A percentile compares a stretch with the other conserved stretches of the same genome.
phyloP scores from a whole-genome alignment of 768 basidiomycete genomes.

The Suillus clintonianus region DNA sequence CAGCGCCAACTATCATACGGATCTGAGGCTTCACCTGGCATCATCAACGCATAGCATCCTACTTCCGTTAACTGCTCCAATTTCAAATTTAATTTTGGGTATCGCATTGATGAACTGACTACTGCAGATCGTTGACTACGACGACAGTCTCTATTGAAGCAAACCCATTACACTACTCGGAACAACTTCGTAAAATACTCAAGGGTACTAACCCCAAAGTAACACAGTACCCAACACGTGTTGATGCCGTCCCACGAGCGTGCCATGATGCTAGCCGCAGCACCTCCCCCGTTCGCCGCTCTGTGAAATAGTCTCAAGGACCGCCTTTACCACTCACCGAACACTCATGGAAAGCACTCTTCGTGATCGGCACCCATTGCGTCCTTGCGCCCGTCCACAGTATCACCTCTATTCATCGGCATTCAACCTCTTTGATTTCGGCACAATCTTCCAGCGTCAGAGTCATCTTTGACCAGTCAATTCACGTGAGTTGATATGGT shows the following conservation, averaged over 20 bases:
- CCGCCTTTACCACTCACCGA: background rate
- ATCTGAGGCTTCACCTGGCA: too few species aligned
- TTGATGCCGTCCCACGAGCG: constrained; percentile 31
- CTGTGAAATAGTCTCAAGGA: background rate
- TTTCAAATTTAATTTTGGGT: constrained; percentile 1
- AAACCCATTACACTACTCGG: constrained; percentile 27
- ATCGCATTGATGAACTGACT: background rate
- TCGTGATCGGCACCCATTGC: background rate
- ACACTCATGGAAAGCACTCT: background rate
- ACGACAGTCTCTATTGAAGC: background rate
- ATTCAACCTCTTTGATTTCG: background rate
- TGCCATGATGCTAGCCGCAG: constrained; percentile 27
- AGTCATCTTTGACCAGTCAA: background rate
- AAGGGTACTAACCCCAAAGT: constrained; percentile 32
- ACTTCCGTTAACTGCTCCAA: background rate
- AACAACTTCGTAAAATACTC: constrained; percentile 11
- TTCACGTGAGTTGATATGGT: background rate
- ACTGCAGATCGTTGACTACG: background rate
- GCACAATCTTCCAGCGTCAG: background rate
- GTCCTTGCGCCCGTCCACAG: background rate
- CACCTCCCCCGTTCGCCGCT: constrained; percentile 1
- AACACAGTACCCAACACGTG: constrained; percentile 27
- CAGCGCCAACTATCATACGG: background rate
- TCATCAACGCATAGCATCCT: background rate
- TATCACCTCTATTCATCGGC: background rate